Evolutionary conservation across 352 stramenopile species (phyloP), one percentile per base, ranked within the genome.

Genomic region (Phytopythium montanum): DNA sequence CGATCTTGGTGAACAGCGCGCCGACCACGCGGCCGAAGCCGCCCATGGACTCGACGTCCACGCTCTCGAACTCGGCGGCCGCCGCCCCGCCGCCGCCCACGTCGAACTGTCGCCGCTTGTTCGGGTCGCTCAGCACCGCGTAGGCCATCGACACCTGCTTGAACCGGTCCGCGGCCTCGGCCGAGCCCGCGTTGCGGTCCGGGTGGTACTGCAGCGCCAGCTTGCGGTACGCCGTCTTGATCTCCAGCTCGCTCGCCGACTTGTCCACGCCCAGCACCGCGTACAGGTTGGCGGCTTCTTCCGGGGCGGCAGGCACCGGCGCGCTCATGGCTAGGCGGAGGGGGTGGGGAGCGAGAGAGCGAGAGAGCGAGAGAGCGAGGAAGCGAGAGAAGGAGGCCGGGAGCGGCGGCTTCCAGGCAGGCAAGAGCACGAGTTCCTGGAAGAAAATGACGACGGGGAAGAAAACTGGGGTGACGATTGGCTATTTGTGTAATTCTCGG

Each of bases 171-270:
- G 76, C 79, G 9, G 86, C 86, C 23, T 92, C 86, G 42, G 72
- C 69, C 23, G 79, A 88, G 61, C 87, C 87, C 25, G 79, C 80
- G 52, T 96, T 95, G 61, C 87, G 85, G 65, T 97, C 89, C 21
- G 89, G 89, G 60, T 97, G 89, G 64, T 90, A 92, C 70, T 96
- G 95, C 65, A 95, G 83, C 59, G 86, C 87, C 44, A 96, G 71
- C 71, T 95, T 96, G 54, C 84, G 81, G 78, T 96, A 97, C 28
- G 87, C 81, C 21, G 70, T 79, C 69, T 96, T 96, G 71, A 97
- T 96, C 66, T 97, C 89, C 56, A 94, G 77, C 68, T 95, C 86
- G 36, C 85, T 95, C 36, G 89, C 75, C 42, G 85, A 82, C 61
- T 89, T 90, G 31, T 94, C 85, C 31, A 97, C 84, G 54, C 95